A percentile compares a stretch with the other conserved stretches of the same genome.
Evolutionary conservation across 2,329 filamentous ascomycete species (phyloP).

Genomic region (Torrubiella hemipterigena): DNA sequence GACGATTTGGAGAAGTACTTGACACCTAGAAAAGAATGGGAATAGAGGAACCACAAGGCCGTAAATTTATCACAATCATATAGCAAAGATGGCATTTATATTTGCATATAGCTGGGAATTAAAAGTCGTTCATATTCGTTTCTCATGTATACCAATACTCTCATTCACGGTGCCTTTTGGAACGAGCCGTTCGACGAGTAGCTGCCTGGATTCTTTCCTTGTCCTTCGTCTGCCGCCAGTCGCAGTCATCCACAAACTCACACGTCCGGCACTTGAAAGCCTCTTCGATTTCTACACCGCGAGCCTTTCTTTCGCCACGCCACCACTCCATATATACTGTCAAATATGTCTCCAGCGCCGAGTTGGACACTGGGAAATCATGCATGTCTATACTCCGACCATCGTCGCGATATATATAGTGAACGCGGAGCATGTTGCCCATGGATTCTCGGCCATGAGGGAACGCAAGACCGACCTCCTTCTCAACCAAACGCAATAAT

Average conservation of each 20-base stretch:
- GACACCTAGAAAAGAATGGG: slow-evolving; percentile 23
- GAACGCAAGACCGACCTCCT: slow-evolving; percentile 40
- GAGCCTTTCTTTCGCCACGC: slow-evolving; percentile 60
- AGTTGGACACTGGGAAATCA: slow-evolving; percentile 55
- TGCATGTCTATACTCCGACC: slow-evolving; percentile 41
- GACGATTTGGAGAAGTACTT: slow-evolving; percentile 70
- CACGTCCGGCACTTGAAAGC: slow-evolving; percentile 81
- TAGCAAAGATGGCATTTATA: too few relatives aligned
- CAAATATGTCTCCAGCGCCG: slow-evolving; percentile 54
- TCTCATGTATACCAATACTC: too few relatives aligned
- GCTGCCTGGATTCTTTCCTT: slow-evolving; percentile 36
- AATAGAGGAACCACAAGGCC: too few relatives aligned
- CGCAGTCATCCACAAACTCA: slow-evolving; percentile 69
- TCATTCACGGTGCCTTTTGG: too few relatives aligned
- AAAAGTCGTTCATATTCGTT: too few relatives aligned
- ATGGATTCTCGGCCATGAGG: slow-evolving; percentile 34
- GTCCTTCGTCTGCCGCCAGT: slow-evolving; percentile 64
- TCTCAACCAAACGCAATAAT: slow-evolving; percentile 30
- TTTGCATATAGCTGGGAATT: too few relatives aligned
- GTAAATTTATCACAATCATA: too few relatives aligned
- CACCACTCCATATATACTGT: slow-evolving; percentile 71
- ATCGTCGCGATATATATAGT: slow-evolving; percentile 40
- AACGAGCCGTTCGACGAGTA: too few relatives aligned
- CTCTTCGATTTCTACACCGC: slow-evolving; percentile 71
- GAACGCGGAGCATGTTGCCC: slow-evolving; percentile 37